Conservation (phyloP, 2,329 filamentous ascomycete genomes). For the Verruconis gallopava region DNA sequence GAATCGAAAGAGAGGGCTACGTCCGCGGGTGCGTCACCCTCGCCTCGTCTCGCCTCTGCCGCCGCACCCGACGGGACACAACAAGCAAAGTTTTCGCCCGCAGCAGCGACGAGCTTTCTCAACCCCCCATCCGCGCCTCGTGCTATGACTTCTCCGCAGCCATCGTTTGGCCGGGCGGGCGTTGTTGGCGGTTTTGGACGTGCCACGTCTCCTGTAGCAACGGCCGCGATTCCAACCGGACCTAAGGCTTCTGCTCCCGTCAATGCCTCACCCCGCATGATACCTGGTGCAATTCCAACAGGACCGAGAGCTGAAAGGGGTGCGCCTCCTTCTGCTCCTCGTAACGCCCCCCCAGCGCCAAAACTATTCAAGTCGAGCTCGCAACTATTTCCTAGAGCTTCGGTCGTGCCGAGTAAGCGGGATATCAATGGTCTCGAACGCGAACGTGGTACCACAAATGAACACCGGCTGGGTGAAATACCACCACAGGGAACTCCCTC, state of each 20-base stretch:
- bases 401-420: constrained; percentile 30
- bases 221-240: neutral
- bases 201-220: neutral
- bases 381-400: neutral
- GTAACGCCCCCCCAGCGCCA: constrained; percentile 1
- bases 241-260: constrained; percentile 1
- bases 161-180: constrained; percentile 9
- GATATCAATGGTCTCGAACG: constrained; percentile 32
- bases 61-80: neutral
- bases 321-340: neutral
- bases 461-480: neutral
- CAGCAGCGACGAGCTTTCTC: neutral
- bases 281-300: constrained; percentile 23
- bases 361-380: constrained; percentile 4
- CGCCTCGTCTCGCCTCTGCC: neutral
- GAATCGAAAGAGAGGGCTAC: neutral
- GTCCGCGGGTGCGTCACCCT: neutral
- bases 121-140: constrained; percentile 7
- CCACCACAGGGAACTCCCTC: neutral
- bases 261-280: constrained; percentile 5
- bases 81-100: neutral
- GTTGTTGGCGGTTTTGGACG: constrained; percentile 2
- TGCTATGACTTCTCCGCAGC: constrained; percentile 9
- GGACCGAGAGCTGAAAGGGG: constrained; percentile 23
- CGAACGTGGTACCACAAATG: constrained; percentile 13